phyloP scores from a whole-genome alignment of 2,329 filamentous ascomycete genomes.

The Epichloe glyceriae region DNA sequence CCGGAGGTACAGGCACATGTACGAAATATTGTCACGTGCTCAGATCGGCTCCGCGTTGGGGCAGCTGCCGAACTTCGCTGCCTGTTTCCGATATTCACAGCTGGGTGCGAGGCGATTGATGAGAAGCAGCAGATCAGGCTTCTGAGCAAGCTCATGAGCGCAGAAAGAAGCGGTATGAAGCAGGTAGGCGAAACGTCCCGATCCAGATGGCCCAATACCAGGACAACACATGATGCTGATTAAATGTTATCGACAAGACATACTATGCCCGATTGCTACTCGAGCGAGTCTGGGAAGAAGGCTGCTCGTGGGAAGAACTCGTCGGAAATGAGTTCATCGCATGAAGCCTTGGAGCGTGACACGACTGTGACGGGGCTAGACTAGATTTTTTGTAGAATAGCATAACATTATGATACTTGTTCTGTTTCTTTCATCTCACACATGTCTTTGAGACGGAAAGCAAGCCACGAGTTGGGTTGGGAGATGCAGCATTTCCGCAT shows the following conservation, averaged over 20 bases:
- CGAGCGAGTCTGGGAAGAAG: constrained; percentile 57
- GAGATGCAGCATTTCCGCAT: neutral
- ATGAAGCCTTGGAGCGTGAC: constrained; percentile 19
- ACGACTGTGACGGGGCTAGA: neutral
- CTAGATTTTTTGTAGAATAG: neutral
- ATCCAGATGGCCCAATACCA: neutral
- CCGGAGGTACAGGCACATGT: constrained; percentile 51
- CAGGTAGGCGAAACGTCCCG: constrained; percentile 38
- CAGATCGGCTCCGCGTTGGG: constrained; percentile 49
- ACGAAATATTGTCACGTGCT: constrained; percentile 45
- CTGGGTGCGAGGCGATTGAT: constrained; percentile 59
- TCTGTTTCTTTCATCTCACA: neutral
- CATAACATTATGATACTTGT: neutral
- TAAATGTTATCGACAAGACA: constrained; percentile 28
- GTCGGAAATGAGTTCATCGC: constrained; percentile 55
- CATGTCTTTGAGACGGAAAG: neutral
- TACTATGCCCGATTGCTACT: constrained; percentile 50
- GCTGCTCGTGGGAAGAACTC: constrained; percentile 54
- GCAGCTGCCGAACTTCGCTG: constrained; percentile 63
- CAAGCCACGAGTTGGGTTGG: neutral
- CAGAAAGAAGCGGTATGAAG: constrained; percentile 64
- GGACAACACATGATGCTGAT: neutral
- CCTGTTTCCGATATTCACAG: constrained; percentile 72
- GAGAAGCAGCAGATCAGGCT: constrained; percentile 44
- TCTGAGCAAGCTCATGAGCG: constrained; percentile 49